Evolutionary conservation across 768 basidiomycete genomes (phyloP), one percentile per base, ranked within the genome.

Genomic region (Melanogaster broomeanus): DNA sequence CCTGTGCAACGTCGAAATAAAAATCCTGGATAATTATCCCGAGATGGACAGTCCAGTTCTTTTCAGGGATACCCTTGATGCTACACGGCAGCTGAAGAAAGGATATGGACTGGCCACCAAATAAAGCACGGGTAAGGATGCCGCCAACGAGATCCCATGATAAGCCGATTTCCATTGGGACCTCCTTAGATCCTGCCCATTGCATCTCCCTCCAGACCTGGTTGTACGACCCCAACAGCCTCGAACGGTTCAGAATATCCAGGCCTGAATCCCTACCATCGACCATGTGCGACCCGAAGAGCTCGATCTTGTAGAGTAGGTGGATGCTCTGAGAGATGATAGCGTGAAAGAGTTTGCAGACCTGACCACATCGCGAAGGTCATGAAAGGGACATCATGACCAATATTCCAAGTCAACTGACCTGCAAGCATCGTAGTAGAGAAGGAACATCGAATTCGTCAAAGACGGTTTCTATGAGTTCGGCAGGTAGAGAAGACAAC

Each of bases 71-170:
- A n/a, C 51, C 42, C 15, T 58, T 53, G n/a, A 49, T 27, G 15
- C 40, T 22, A 33, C 59, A 68, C 11, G 66, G 58, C 16, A 64
- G 39, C 45, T 60, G 58, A 19, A 42, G 30, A 42, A 58, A 62
- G 12, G 39, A 41, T 5, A 41, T 13, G 21, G 22, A 21, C 3
- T 9, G 40, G 19, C 9, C 40, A 6, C 9, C 11, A 5, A 9
- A 13, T 11, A 34, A 11, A 11, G 47, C 59, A 4, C 49, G 52
- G 16, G 47, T 38, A 27, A 67, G 43, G 2, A 67, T 57, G 39
- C 62, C 63, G n/a, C 65, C 62, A 8, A 53, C 52, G n/a, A 66
- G 44, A 30, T 66, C 65, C 65, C 65, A 65, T 22, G 48, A 30
- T 27, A 48, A 16, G 22, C 59, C 50, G 2, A 28, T 31, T 28